Base-by-base conservation (phyloP, 2,329 filamentous ascomycete genomes). In the Parafenestella ontariensis region DNA sequence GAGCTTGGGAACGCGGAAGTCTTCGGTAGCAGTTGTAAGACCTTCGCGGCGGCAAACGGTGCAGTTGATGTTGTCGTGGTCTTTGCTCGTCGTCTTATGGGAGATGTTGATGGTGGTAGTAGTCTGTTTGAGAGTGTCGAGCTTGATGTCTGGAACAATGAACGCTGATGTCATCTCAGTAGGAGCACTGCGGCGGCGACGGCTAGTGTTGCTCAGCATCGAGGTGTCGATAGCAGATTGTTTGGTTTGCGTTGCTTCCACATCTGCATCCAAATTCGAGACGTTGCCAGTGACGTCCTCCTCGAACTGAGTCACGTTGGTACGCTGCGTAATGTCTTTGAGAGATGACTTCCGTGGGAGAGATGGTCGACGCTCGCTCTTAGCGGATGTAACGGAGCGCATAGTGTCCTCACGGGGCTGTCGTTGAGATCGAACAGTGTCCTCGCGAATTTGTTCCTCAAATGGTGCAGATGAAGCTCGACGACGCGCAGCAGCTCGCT, bases 121-220 rank as follows among this genome's bases (percentile, higher is more conserved):
- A 5, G 59, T 49, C 21, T 69, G 62, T 42, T 69, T 69, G 23
- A 59, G 57, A 13, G 61, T 66, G 66, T 69, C 67, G 40, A 87
- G 73, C 18, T 85, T 87, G 62, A 88, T 85, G 61, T 88, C 85
- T 10, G 85, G 85, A 5, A 88, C 73, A 58, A 88, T 87, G 67
- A 87, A 87, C 5, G 84, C 85, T 3, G 85, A 88, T 5, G 85
- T 88, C 82, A 86, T 82, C 52, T 86, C 84, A 23, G 79, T 77
- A 13, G 77, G 75, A 33, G 75, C 74, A 34, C 77, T 79, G 24
- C 78, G 81, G 41, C 81, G 82, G 45, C 82, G 81, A 9, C 79
- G 79, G 47, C 79, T 79, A 28, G 80, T 78, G 42, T 79, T 79
- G 65, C 82, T 81, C 5, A 81, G 68, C 33, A 80, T 75, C 0